Conservation (phyloP, 331 rosid species). For the Telfairia occidentalis region DNA sequence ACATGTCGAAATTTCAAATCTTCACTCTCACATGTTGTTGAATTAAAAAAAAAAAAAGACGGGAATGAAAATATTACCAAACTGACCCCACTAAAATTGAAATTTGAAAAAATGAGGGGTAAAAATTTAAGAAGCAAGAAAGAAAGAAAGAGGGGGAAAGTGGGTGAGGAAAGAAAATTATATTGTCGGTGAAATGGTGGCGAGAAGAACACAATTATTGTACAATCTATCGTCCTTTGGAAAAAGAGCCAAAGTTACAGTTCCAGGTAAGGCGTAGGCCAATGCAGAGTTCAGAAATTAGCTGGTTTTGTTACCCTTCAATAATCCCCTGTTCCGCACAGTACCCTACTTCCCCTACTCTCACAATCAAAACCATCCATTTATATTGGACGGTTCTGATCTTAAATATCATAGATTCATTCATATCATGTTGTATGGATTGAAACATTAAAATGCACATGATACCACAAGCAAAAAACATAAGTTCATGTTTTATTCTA, state of each 20-base stretch:
- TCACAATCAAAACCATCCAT: background rate
- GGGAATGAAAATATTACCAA: background rate
- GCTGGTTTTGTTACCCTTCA: background rate
- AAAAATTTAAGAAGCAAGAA: background rate
- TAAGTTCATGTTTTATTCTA: background rate
- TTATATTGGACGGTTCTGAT: background rate
- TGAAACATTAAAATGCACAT: background rate
- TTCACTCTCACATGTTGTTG: too few species aligned
- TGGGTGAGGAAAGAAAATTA: background rate
- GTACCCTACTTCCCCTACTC: background rate
- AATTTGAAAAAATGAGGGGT: background rate
- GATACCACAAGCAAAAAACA: too few species aligned
- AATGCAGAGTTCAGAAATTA: background rate
- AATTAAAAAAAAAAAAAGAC: too few species aligned
- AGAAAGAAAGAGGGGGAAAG: background rate
- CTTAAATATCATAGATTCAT: background rate
- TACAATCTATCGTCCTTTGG: slow-evolving; percentile 7
- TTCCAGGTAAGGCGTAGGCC: too few species aligned
- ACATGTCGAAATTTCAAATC: too few species aligned
- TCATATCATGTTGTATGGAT: background rate
- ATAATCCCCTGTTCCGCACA: background rate
- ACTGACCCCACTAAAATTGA: background rate
- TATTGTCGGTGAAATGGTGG: background rate
- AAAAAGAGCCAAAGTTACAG: background rate
- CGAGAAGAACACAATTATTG: slow-evolving; percentile 7